Base-by-base conservation (phyloP, 2,329 filamentous ascomycete genomes). In the Zymoseptoria brevis region DNA sequence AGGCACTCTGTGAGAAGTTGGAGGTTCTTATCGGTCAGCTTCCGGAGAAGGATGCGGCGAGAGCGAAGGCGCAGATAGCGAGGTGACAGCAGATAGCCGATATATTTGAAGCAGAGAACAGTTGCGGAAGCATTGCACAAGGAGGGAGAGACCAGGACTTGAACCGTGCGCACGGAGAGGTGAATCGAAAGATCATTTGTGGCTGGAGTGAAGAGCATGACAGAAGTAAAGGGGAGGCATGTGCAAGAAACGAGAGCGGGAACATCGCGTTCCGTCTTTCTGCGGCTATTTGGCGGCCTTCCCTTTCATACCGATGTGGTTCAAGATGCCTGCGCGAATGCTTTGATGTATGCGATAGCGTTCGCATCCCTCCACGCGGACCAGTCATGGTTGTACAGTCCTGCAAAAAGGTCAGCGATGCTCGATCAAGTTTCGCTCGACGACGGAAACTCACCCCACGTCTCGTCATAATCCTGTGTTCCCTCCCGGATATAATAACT, bases 401-500 rank as follows among this genome's bases (percentile, higher is more conserved):
- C 83, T 72, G 35, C 50, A 8, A 22, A 22, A 11, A 51, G 1
- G 50, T 51, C 13, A 51, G 50, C 22, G 8, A 50, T 52, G 13
- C 5, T 11, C 21, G 8, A 4, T 59, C 54, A 21, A 57, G 19
- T 24, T 19, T 29, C 35, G 50, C 56, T 11, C 56, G 29, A 52
- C 19, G 53, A 16, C 57, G n/a, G 22, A 11, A n/a, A 65, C 68
- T 55, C 50, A 70, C 70, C 69, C 82, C 82, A 86, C 0, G 72
- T 71, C 71, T 85, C 83, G 19, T 85, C 82, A 55, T 70, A 78
- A 65, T 84, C 81, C 67, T 83, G 80, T 0, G 58, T 74, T 0
- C 81, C 82, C 6, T 72, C 67, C 1, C 82, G 73, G 57, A 81
- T 76, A 63, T 85, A 62, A 85, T 86, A 86, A 66, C 64, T 67